Evolutionary conservation across 176 grass and related monocot genomes (phyloP).

Genomic region (Saccharum officinarum): DNA sequence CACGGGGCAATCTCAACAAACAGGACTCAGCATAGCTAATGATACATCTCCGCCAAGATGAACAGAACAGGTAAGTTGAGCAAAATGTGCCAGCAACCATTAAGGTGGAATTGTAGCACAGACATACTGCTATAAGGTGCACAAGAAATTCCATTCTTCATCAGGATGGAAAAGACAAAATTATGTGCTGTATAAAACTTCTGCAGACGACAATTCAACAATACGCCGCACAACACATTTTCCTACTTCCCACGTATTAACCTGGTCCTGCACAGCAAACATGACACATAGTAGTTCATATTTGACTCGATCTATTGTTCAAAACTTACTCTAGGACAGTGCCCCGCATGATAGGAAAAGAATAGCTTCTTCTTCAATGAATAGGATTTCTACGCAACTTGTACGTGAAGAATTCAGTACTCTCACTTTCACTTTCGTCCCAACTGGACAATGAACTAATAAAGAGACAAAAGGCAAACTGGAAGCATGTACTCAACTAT

Average conservation of each 20-base stretch:
- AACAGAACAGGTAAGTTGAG: not conserved
- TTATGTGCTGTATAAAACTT: not conserved
- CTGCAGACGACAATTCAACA: not conserved
- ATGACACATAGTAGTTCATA: not conserved
- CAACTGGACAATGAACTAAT: not conserved
- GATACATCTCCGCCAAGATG: not conserved
- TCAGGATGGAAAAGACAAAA: not conserved
- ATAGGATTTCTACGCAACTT: not conserved
- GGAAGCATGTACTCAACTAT: not conserved
- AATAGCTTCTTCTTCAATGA: not conserved
- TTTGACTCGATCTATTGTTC: not conserved
- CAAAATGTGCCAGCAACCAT: not conserved
- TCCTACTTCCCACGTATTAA: slow-evolving; percentile 15
- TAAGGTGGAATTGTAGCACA: not conserved
- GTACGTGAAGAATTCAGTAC: not conserved
- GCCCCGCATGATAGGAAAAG: not conserved
- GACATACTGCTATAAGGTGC: not conserved
- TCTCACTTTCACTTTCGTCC: not conserved
- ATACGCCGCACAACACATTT: not conserved
- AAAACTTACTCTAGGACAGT: not conserved
- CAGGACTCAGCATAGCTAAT: not conserved
- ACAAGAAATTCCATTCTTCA: slow-evolving; percentile 6
- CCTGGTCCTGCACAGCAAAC: slow-evolving; percentile 41
- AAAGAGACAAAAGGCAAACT: not conserved
- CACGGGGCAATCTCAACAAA: not conserved